These are phyloP conservation scores for Cordyceps cateniannulata DNA, from an alignment of 2,329 filamentous ascomycete species.

Conservation along the genomic window DNA sequence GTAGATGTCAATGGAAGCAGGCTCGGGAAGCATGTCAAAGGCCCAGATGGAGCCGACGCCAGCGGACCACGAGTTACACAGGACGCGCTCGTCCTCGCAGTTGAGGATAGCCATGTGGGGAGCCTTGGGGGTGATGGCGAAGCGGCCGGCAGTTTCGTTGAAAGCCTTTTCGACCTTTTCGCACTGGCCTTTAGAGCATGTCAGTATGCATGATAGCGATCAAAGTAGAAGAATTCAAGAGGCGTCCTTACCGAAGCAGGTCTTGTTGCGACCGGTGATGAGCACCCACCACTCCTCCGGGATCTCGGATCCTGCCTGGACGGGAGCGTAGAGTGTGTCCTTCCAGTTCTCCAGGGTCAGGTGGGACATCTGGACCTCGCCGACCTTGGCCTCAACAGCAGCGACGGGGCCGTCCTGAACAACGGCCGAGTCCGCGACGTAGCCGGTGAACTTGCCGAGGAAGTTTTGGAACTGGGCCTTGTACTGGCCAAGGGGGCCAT, in stretches of 20 bases:
- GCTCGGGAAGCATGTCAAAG: conserved; percentile 59
- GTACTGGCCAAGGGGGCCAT: conserved; percentile 48
- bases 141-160: conserved; percentile 58
- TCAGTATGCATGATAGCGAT: neutral
- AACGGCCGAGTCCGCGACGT: conserved; percentile 38
- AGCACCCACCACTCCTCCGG: conserved; percentile 74
- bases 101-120: conserved; percentile 65
- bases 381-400: conserved; percentile 34
- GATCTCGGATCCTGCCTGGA: conserved; percentile 50
- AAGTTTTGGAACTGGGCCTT: conserved; percentile 59
- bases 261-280: conserved; percentile 70
- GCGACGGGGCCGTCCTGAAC: conserved; percentile 35
- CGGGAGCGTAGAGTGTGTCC: conserved; percentile 56
- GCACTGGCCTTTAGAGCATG: conserved; percentile 54
- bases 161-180: conserved; percentile 56
- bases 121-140: conserved; percentile 53
- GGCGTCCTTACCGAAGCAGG: conserved; percentile 54
- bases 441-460: conserved; percentile 51
- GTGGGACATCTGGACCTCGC: conserved; percentile 37
- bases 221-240: neutral
- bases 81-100: conserved; percentile 67
- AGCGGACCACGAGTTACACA: conserved; percentile 69
- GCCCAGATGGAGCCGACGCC: conserved; percentile 60
- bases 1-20: conserved; percentile 57
- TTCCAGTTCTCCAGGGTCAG: conserved; percentile 68